A percentile compares a stretch with the other conserved stretches of the same genome.
These are phyloP conservation scores for Lichtheimia hyalospora DNA, from an alignment of 371 early-diverging fungal species.

Conservation along the genomic window DNA sequence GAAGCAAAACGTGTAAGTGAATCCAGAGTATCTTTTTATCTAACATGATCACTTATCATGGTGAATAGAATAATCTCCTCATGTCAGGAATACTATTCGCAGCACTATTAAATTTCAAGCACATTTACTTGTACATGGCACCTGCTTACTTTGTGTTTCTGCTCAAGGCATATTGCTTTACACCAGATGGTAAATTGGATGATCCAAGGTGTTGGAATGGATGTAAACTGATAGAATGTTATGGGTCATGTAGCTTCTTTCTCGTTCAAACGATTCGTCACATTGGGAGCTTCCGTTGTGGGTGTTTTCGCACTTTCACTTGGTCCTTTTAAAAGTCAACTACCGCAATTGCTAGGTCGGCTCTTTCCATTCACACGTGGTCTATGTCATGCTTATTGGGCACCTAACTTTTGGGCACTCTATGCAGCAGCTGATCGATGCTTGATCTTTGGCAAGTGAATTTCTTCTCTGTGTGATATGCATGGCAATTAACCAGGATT, in stretches of 20 bases:
- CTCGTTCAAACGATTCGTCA: slow-evolving; percentile 45
- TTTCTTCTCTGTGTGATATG: too few relatives aligned
- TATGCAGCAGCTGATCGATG: slow-evolving; percentile 84
- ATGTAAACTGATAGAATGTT: slow-evolving; percentile 15
- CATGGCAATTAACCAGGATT: too few relatives aligned
- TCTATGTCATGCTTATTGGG: slow-evolving; percentile 96
- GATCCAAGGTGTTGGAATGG: too few relatives aligned
- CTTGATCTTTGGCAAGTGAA: slow-evolving; percentile 49
- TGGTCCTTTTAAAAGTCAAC: slow-evolving; percentile 79
- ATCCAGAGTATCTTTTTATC: neutral
- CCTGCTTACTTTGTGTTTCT: slow-evolving; percentile 94
- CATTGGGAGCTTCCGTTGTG: slow-evolving; percentile 68
- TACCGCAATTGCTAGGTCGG: slow-evolving; percentile 79
- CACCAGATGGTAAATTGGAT: slow-evolving; percentile 15
- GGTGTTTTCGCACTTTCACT: slow-evolving; percentile 77
- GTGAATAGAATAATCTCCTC: slow-evolving; percentile 27
- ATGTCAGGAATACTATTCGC: slow-evolving; percentile 84
- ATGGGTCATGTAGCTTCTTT: slow-evolving; percentile 13
- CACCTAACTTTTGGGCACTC: slow-evolving; percentile 96
- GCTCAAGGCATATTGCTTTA: slow-evolving; percentile 81
- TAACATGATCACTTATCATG: too few relatives aligned
- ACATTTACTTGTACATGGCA: slow-evolving; percentile 93
- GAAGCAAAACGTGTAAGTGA: slow-evolving; percentile 67
- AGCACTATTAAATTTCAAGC: slow-evolving; percentile 91
- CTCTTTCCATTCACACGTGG: slow-evolving; percentile 97